Base-by-base conservation (phyloP, 169 alveolate species). In the Plasmodium yoelii region DNA sequence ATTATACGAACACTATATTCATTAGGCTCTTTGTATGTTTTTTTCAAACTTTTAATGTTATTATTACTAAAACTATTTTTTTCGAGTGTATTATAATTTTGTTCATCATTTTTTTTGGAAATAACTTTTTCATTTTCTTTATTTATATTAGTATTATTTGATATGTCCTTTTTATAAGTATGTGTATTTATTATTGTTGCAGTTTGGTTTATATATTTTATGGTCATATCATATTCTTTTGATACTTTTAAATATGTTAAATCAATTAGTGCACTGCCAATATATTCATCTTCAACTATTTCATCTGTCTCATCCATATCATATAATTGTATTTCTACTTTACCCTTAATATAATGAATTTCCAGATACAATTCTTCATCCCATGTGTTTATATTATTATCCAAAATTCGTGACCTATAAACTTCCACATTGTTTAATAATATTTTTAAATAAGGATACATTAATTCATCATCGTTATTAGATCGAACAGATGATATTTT, bases 221-320 rank as follows among this genome's bases (percentile, higher is more conserved):
- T 8, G 70, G 70, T 70, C 15, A 84, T 84, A 39, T 84, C 91
- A 69, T 84, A 84, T 34, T 84, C 70, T 34, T 55, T 69, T 2
- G 63, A 69, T 46, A 69, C n/a, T 49, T 84, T 28, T 68, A 84
- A 49, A 84, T 84, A 12, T 7, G 26, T 42, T 22, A 84, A 34
- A 22, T 84, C 67, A 28, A 84, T 84, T 24, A 84, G 46, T 18
- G 91, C 91, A 56, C 91, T 84, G 4, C 91, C 91, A n/a, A 84
- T 68, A 68, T 69, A 84, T 69, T 84, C 91, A 56, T 84, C 91
- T 71, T 68, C 91, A 7, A 84, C 91, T 26, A 84, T 42, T 1
- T 86, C 91, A 39, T 84, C 91, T 9, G 91, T 84, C 70, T 84
- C 91, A 42, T 84, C 91, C 75, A 84, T 42, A 19, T 84, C 91